Percentiles rank a stretch among this genome's conserved stretches.
Conservation (phyloP, 192 early-diverging fungal species). For the Haplosporangium gracile region DNA sequence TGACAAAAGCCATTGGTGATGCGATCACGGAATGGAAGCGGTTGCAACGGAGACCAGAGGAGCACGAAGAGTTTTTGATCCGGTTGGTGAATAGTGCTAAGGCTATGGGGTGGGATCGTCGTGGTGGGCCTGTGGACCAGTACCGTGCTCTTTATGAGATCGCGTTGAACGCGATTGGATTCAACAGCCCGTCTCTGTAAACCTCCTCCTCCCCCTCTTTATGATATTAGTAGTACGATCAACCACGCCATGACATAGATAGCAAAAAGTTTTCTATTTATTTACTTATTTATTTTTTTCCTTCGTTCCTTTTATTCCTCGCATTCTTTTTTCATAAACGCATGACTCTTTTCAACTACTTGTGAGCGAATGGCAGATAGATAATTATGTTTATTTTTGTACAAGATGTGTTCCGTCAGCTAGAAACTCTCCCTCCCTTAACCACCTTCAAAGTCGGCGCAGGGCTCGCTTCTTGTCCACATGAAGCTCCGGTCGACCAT, state of each 20-base stretch:
- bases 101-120: conserved; percentile 63
- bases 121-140: conserved; percentile 63
- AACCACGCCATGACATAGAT: not conserved
- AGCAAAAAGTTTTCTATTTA: conserved; percentile 1
- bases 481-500: not conserved
- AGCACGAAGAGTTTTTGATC: conserved; percentile 61
- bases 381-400: too few species aligned
- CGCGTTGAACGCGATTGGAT: conserved; percentile 36
- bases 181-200: conserved; percentile 3
- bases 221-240: too few species aligned
- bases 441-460: not conserved
- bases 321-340: conserved; percentile 1
- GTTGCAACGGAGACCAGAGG: conserved; percentile 25
- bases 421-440: too few species aligned
- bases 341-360: not conserved
- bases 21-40: conserved; percentile 44
- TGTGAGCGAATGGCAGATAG: too few species aligned
- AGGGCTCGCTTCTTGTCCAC: not conserved
- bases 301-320: not conserved
- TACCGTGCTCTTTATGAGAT: conserved; percentile 60
- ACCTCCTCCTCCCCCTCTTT: not conserved
- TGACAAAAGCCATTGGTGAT: conserved; percentile 59
- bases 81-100: conserved; percentile 62
- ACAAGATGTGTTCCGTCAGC: too few species aligned
- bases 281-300: not conserved